These are phyloP conservation scores for Citrus australasica DNA, from an alignment of 345 rosid species.

Conservation along the genomic window DNA sequence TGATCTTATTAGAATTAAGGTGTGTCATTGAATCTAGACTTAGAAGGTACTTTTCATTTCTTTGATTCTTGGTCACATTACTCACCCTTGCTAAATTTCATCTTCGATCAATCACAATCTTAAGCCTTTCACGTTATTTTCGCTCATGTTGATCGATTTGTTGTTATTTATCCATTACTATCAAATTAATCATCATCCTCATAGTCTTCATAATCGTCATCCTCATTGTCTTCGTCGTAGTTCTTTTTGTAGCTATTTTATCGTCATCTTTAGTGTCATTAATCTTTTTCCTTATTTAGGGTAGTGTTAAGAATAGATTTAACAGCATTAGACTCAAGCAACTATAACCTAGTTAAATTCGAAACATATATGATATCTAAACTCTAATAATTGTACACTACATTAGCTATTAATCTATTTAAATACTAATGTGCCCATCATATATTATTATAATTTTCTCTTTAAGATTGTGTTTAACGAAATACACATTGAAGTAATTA, in stretches of 20 bases:
- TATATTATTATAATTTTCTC: no score
- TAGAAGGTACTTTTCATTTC: not conserved
- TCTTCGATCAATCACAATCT: conserved; percentile 6
- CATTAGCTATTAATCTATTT: no score
- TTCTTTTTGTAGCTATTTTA: not conserved
- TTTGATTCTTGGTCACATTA: conserved; percentile 10
- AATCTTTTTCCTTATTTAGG: not conserved
- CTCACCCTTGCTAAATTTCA: not conserved
- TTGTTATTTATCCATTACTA: conserved; percentile 11
- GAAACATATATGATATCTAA: no score
- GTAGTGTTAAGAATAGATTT: no score
- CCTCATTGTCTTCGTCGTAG: not conserved
- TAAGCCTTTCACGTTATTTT: not conserved
- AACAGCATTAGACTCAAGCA: not conserved
- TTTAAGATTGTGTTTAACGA: no score
- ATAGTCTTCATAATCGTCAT: not conserved
- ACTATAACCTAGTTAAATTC: not conserved
- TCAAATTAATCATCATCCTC: conserved; percentile 5
- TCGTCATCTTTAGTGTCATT: not conserved
- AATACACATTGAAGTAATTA: no score
- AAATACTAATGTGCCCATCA: no score
- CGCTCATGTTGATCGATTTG: not conserved
- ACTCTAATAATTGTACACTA: no score
- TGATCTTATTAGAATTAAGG: not conserved
- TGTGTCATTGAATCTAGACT: conserved; percentile 47